Percentiles rank a stretch among this genome's conserved stretches.
Evolutionary conservation across 2,329 filamentous ascomycete species (phyloP).

Genomic region (Nemania diffusa): DNA sequence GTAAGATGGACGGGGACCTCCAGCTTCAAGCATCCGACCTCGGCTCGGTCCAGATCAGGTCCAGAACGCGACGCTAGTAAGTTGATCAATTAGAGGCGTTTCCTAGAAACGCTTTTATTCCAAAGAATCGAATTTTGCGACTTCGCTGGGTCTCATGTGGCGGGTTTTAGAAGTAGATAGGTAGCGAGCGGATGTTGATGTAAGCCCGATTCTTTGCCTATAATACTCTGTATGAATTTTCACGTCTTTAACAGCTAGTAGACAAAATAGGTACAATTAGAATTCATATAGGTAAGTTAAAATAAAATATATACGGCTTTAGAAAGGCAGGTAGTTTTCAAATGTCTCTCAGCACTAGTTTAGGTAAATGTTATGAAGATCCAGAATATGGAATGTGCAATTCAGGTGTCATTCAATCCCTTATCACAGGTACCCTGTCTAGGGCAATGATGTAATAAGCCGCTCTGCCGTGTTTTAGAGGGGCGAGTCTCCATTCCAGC

Average conservation of each 20-base stretch:
- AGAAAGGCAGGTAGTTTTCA: not conserved
- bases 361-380: slow-evolving; percentile 2
- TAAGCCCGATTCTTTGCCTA: not conserved
- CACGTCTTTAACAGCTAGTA: not conserved
- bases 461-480: not conserved
- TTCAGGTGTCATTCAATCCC: slow-evolving; percentile 3
- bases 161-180: not conserved
- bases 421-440: slow-evolving; percentile 4
- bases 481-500: slow-evolving; percentile 19
- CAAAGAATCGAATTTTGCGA: not conserved
- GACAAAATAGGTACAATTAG: too few relatives aligned
- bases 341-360: not conserved
- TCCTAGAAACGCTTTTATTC: not conserved
- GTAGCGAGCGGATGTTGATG: not conserved
- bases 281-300: not conserved
- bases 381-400: not conserved
- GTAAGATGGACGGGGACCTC: slow-evolving; percentile 8
- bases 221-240: not conserved
- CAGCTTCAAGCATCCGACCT: slow-evolving; percentile 30
- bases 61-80: not conserved
- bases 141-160: not conserved
- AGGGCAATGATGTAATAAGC: slow-evolving; percentile 3
- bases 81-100: not conserved
- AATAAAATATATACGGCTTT: not conserved
- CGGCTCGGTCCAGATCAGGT: slow-evolving; percentile 25